These are phyloP conservation scores for Lagenaria siceraria DNA, from an alignment of 306 rosid genomes.

Conservation along the genomic window DNA sequence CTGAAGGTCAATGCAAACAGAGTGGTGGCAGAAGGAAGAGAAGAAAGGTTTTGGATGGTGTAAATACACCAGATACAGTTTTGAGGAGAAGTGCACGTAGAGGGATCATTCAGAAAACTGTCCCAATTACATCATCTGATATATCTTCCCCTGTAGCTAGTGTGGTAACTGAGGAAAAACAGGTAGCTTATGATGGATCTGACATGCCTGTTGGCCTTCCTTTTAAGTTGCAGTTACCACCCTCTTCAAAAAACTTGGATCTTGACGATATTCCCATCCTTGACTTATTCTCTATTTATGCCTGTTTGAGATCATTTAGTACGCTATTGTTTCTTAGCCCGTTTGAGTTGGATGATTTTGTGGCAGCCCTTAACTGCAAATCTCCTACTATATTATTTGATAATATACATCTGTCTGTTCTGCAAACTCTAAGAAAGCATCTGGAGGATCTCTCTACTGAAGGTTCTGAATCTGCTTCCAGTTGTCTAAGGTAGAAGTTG, in stretches of 20 bases:
- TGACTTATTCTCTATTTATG: constrained; percentile 72
- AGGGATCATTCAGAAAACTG: constrained; percentile 39
- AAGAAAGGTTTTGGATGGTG: constrained; percentile 32
- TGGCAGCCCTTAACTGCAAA: constrained; percentile 45
- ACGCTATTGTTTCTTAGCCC: constrained; percentile 81
- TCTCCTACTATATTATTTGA: constrained; percentile 62
- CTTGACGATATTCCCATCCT: constrained; percentile 64
- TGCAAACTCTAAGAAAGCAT: constrained; percentile 72
- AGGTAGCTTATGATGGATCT: constrained; percentile 18
- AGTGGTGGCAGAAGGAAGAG: constrained; percentile 48
- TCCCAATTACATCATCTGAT: constrained; percentile 11
- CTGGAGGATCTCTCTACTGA: constrained; percentile 79
- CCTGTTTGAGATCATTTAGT: constrained; percentile 84
- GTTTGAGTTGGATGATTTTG: constrained; percentile 85
- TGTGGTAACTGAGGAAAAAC: constrained; percentile 52
- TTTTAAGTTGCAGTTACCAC: constrained; percentile 55
- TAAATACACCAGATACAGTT: constrained; percentile 37
- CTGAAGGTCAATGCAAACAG: constrained; percentile 29
- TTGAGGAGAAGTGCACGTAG: constrained; percentile 95
- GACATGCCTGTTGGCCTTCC: constrained; percentile 35
- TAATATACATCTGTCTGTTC: constrained; percentile 64
- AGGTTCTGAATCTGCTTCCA: constrained; percentile 72
- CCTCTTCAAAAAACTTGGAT: constrained; percentile 62
- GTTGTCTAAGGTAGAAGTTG: constrained; percentile 59
- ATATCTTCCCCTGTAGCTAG: constrained; percentile 37